Conservation (phyloP, 73 alveolate genomes). For the Symbiodinium pilosum region DNA sequence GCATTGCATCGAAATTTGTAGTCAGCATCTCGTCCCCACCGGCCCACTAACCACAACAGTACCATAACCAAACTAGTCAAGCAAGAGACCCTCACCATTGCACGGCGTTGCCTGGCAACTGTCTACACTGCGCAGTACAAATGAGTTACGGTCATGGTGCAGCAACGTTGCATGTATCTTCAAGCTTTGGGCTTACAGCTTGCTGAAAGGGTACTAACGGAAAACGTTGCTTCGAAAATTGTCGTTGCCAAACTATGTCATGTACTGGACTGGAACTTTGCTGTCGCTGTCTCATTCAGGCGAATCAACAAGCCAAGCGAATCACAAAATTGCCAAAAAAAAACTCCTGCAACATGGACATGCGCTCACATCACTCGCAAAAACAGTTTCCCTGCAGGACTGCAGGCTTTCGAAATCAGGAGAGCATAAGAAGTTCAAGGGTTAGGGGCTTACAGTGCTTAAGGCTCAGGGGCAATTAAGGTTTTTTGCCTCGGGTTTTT, state of each 20-base stretch:
- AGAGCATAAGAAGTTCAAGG: not conserved
- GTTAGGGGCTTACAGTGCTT: not conserved
- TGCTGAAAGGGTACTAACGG: not conserved
- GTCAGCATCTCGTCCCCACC: not conserved
- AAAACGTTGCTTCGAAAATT: not conserved
- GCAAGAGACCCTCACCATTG: too few relatives aligned
- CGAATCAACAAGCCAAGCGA: not conserved
- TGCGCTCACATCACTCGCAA: not conserved
- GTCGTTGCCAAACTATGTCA: not conserved
- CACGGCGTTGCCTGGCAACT: too few relatives aligned
- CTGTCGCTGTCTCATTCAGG: not conserved
- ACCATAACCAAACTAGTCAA: too few relatives aligned
- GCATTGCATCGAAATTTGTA: not conserved
- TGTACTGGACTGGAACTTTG: not conserved
- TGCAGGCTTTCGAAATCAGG: not conserved
- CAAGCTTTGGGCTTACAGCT: too few relatives aligned
- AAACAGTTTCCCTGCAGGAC: not conserved
- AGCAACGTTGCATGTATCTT: not conserved
- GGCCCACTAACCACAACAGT: not conserved
- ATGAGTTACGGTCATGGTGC: not conserved
- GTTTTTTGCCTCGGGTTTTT: not conserved
- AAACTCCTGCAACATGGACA: not conserved
- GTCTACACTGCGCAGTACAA: too few relatives aligned
- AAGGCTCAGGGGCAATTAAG: not conserved
- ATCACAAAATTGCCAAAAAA: not conserved